Evolutionary conservation across 306 rosid genomes (phyloP), one percentile per base, ranked within the genome.

Genomic region (Luffa acutangula): DNA sequence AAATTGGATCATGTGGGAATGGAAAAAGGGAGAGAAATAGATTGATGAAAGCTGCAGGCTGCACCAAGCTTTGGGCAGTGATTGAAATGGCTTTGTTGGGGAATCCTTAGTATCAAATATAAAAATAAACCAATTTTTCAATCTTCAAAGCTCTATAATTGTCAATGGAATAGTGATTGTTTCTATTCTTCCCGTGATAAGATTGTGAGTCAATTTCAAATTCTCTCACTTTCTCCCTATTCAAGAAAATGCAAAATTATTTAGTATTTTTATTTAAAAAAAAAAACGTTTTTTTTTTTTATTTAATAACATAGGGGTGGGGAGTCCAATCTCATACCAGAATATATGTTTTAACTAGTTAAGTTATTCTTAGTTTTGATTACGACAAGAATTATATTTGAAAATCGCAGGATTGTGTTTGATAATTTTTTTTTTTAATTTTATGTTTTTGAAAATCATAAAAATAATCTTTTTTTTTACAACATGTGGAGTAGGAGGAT

Each of bases 111-210:
- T 37, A 17, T 66, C 49, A 65, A 67, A 15, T 15, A 4, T 36
- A 18, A 65, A 65, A 65, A 14, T 5, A 65, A 31, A 33, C 9
- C 3, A 7, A 0, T 58, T 20, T 15, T 69, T 70, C 3, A 67
- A 41, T 67, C 7, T 67, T 41, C 0, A 8, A 57, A 66, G 1
- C 5, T 51, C 52, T 67, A n/a, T 41, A 10, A 69, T 69, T 69
- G 75, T 71, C 57, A 21, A 45, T 45, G 56, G 37, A 71, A 71
- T 45, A 71, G 77, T 45, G 58, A 46, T 45, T 12, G 56, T 20
- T 71, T 71, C 57, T 71, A 71, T 71, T 71, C 76, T 70, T 70
- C 76, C 54, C 76, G 54, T 70, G 76, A 43, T 70, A 43, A 18
- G 76, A 70, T 70, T 70, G 76, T 9, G 53, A 70, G 76, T 43